Evolutionary conservation across 805 yeast genomes (phyloP).

Genomic region (Zygosaccharomyces bailii): DNA sequence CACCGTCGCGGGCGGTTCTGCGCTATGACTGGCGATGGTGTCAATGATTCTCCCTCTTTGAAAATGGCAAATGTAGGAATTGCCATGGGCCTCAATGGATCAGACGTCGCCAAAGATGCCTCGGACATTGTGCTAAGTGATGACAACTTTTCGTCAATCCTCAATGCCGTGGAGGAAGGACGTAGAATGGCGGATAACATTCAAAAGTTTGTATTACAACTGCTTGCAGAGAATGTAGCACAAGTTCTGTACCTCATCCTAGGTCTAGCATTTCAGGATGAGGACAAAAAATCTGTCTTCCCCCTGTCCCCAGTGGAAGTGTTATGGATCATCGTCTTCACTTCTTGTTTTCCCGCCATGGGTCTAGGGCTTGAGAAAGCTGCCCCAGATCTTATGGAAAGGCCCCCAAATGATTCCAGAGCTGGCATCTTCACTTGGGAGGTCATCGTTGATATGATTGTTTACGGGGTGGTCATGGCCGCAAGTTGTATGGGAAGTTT

Average conservation of each 20-base stretch:
- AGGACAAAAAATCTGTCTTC: slow-evolving; percentile 66
- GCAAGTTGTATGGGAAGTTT: slow-evolving; percentile 64
- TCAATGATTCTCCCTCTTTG: slow-evolving; percentile 94
- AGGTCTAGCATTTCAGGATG: slow-evolving; percentile 75
- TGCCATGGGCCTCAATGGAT: slow-evolving; percentile 89
- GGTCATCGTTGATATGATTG: slow-evolving; percentile 65
- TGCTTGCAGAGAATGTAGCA: slow-evolving; percentile 94
- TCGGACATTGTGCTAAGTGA: slow-evolving; percentile 96
- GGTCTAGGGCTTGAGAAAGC: slow-evolving; percentile 96
- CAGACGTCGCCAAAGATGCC: slow-evolving; percentile 98
- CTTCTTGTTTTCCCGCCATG: slow-evolving; percentile 99
- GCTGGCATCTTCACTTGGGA: slow-evolving; percentile 76
- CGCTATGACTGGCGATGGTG: slow-evolving; percentile 99
- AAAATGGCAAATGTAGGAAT: slow-evolving; percentile 95
- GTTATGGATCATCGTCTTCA: slow-evolving; percentile 90
- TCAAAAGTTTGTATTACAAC: slow-evolving; percentile 89
- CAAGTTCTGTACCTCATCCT: slow-evolving; percentile 81
- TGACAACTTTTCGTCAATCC: slow-evolving; percentile 91
- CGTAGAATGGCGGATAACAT: slow-evolving; percentile 94
- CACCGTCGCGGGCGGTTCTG: slow-evolving; percentile 89
- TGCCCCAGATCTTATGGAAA: slow-evolving; percentile 88
- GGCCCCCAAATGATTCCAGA: slow-evolving; percentile 85
- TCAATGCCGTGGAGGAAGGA: slow-evolving; percentile 93
- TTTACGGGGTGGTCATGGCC: slow-evolving; percentile 74
- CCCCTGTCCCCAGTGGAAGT: slow-evolving; percentile 98